Evolutionary conservation across 1,284 basidiomycete species (phyloP), one percentile per base, ranked within the genome.

Genomic region (Fistulinella cinereoalba): DNA sequence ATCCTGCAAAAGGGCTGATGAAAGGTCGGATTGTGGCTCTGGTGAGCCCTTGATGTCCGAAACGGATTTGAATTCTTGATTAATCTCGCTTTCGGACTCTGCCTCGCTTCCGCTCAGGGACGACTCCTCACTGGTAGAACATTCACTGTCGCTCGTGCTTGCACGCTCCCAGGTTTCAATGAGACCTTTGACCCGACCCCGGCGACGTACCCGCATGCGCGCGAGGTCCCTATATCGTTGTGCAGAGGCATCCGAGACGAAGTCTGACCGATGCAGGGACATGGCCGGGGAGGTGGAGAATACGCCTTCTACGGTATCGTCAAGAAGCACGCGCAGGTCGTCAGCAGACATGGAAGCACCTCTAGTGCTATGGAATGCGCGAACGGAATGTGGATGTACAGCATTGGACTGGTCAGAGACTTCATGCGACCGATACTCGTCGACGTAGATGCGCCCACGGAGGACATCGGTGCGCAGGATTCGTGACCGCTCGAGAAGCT

Each of bases 191-290:
- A 68, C 63, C 40, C 39, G 64, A 18, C 63, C 63, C 27, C 62
- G 41, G n/a, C 62, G 64, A 33, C 63, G 54, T 27, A 48, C 43
- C 12, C 59, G 58, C 44, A 67, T 54, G 13, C 46, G 49, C 7
- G 66, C 66, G 15, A 67, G 63, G 41, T 65, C 66, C 46, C 46
- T 52, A 43, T 68, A 67, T 37, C 65, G 52, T 43, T 61, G 61
- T 0, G 57, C 50, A 3, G 61, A 54, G 7, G 55, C 51, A 29
- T 63, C 60, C 2, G 49, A 63, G 23, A 60, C 46, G 1, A 58
- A 56, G 44, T 62, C 47, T 33, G 60, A 64, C n/a, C 58, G 57
- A 15, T 52, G 52, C 15, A 62, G 23, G 6, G 58, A 56, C 37
- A 51, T 15, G 16, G 38, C 40, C 2, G 61, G 56, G 19, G 62